Evolutionary conservation across 371 early-diverging fungal genomes (phyloP), one percentile per base, ranked within the genome.

Genomic region (Syncephalastrum racemosum): DNA sequence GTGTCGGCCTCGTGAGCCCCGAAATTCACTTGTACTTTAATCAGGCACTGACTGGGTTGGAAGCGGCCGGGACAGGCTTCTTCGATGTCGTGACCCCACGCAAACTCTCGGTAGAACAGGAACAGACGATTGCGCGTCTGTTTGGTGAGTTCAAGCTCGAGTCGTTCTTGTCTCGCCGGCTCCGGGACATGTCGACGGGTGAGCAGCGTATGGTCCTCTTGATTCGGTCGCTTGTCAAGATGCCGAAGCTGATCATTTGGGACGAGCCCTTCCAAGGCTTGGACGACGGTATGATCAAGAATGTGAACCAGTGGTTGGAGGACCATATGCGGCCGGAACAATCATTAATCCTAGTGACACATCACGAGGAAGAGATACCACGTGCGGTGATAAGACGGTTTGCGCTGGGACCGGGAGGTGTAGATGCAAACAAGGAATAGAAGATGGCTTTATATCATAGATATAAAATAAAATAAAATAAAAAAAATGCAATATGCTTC

Each of bases 211-310:
- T 83, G 54, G 77, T 76, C 1, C 59, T 85, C 23, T 56, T 85
- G 0, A 60, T 79, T 19, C 66, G 86, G 36, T 80, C 82, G 2
- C 54, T 85, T 52, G 77, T 82, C 12, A 80, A 79, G 53, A 64
- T 59, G 66, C 80, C 81, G 0, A 58, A 63, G 8, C 67, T 85
- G 46, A 59, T 85, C 24, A 71, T 85, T 31, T 73, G 82, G 81
- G 86, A 85, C 59, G 86, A 85, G 50, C 83, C 83, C 16, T 85
- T 82, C 55, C 86, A 85, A 64, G 81, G 81, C 0, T 49, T 85
- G 41, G 85, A 85, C 56, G 68, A 64, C 27, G 60, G 25, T 4
- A 70, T 69, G 73, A 82, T 85, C 52, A 49, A 56, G 14, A 59
- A 61, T 7, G 70, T 77, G 16, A 79, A 80, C 49, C 25, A n/a